Evolutionary conservation across 352 stramenopile species (phyloP).

Genomic region (Globisporangium heterothallicum): DNA sequence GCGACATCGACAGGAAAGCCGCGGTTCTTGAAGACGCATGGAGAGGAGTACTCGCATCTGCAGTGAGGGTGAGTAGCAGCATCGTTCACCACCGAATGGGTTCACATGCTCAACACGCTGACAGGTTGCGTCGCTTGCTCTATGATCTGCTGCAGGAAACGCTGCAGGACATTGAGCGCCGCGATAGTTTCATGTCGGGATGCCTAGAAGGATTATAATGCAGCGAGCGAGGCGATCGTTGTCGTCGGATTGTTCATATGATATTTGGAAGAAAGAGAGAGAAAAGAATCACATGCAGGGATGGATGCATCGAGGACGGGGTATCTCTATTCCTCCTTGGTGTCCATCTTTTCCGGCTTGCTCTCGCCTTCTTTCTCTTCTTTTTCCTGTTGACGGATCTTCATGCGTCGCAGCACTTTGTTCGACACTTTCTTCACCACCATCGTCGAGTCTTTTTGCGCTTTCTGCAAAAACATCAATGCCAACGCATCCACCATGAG

Average conservation of each 20-base stretch:
- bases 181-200: conserved; percentile 58
- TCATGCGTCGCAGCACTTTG: conserved; percentile 68
- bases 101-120: background rate
- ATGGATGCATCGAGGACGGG: conserved; percentile 3
- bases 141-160: conserved; percentile 36
- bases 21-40: conserved; percentile 54
- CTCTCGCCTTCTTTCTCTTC: conserved; percentile 35
- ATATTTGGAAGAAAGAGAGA: background rate
- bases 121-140: background rate
- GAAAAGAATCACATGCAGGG: background rate
- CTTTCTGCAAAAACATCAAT: conserved; percentile 29
- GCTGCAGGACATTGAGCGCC: conserved; percentile 57
- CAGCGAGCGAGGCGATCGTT: background rate
- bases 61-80: conserved; percentile 41
- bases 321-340: conserved; percentile 39
- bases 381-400: conserved; percentile 51
- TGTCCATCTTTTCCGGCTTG: conserved; percentile 51
- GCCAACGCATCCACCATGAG: background rate
- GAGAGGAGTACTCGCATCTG: conserved; percentile 37
- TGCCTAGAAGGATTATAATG: conserved; percentile 61
- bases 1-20: conserved; percentile 50
- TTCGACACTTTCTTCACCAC: conserved; percentile 65
- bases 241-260: background rate
- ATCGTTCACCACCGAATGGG: background rate
- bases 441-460: conserved; percentile 44